Base-by-base conservation (phyloP, 2,329 filamentous ascomycete species). In the Chrysosporium keratinophilum region DNA sequence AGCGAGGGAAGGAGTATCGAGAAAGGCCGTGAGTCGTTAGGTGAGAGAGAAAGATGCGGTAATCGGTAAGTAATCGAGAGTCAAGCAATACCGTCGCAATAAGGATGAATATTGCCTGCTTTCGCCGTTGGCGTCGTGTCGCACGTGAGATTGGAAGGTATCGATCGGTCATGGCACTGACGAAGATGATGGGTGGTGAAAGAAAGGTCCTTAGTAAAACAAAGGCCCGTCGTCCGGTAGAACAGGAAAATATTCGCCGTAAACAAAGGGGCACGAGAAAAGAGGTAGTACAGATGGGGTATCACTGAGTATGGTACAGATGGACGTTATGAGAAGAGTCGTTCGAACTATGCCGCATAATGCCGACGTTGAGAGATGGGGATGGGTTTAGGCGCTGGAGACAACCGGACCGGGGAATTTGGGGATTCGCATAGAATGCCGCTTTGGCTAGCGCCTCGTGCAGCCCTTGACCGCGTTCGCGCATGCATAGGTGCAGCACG, bases 311-410 rank as follows among this genome's bases (percentile, higher is more conserved):
- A 46, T 53, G 43, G 44, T 53, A 48, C 44, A 48, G 34, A 42
- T 17, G 41, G 39, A 40, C 19, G 35, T 17, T 33, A 34, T 40
- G n/a, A 20, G 31, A n/a, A 45, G 31, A 31, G 40, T 1, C 12
- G 19, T 40, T 17, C 19, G 15, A 31, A 11, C 35, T 43, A 51
- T 35, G 49, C 40, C 5, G 49, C 49, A 28, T 51, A 51, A 44
- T 31, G 43, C 35, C 58, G 57, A 52, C 58, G 56, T 23, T 58
- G 58, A 19, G 58, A 59, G 20, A 59, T 59, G 5, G 58, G 58
- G 39, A 59, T 59, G 7, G 58, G 56, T 46, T 56, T 50, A 11
- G 58, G 56, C 2, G 47, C 41, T 20, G 46, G 48, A 2, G 54
- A 33, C n/a, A 53, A 40, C 11, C 52, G 40, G 23, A 52, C 45